Percentiles rank a stretch among this genome's conserved stretches.
Conservation (phyloP, 495 filamentous ascomycete species). For the Neurospora tetrasperma region DNA sequence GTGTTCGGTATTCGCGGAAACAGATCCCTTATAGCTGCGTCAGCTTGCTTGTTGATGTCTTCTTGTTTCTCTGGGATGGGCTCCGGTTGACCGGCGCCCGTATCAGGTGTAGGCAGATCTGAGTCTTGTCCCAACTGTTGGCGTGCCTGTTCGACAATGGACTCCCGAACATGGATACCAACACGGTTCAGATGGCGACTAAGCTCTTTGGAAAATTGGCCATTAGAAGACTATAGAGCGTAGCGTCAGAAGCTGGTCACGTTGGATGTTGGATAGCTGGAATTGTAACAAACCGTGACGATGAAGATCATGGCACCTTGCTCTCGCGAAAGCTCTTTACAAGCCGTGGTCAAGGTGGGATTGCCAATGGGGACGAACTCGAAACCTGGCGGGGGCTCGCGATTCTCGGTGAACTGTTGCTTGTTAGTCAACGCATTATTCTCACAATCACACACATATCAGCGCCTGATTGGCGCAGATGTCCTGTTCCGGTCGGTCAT, state of each 20-base stretch:
- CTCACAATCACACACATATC: neutral
- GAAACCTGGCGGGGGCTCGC: conserved; percentile 60
- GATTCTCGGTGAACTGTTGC: conserved; percentile 32
- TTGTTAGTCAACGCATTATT: conserved; percentile 16
- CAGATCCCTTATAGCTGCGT: conserved; percentile 64
- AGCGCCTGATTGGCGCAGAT: neutral
- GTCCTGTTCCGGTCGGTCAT: neutral
- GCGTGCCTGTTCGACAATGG: conserved; percentile 40
- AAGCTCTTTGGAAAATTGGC: conserved; percentile 7
- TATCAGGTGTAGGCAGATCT: conserved; percentile 9
- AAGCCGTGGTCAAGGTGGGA: conserved; percentile 59
- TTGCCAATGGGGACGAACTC: conserved; percentile 77
- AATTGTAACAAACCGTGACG: conserved; percentile 55
- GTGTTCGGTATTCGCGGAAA: conserved; percentile 78
- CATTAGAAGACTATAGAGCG: conserved; percentile 4
- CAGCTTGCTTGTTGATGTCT: conserved; percentile 61
- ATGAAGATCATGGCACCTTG: conserved; percentile 59
- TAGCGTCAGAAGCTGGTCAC: conserved; percentile 4
- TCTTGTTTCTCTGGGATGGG: conserved; percentile 47
- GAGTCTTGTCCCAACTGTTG: conserved; percentile 15
- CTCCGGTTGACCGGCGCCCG: conserved; percentile 28
- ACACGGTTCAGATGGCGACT: conserved; percentile 56
- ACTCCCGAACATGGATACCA: conserved; percentile 62
- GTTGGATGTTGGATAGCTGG: neutral
- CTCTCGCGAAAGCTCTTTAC: conserved; percentile 71